Evolutionary conservation across 805 yeast genomes (phyloP), one percentile per base, ranked within the genome.

Genomic region (Cyberlindnera galapagoensis): DNA sequence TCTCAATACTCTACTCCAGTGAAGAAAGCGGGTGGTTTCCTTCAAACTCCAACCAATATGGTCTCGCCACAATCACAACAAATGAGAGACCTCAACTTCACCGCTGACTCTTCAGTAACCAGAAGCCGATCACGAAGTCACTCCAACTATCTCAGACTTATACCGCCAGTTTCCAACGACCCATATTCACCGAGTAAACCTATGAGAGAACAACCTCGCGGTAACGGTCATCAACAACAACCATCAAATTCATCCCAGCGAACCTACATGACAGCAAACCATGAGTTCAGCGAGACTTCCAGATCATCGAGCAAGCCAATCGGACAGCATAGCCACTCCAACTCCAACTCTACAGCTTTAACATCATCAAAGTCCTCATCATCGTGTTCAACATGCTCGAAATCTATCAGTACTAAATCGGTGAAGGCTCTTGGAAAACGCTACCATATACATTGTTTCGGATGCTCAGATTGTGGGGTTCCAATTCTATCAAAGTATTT

Each of bases 401-500:
- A 63, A 22, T 64, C 67, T 9, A 76, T 80, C 12, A 56, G 69
- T 1, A 80, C 90, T n/a, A 86, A 84, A 39, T 77, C 86, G 40
- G 92, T 90, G 4, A 70, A 95, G 30, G 97, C 97, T 0, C 64
- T 90, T 47, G 80, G 76, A 20, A 68, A 69, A 30, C 76, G 84
- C 2, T 90, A 73, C 52, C 97, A 90, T 55, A 80, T 88, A 20
- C 80, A 82, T 21, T 90, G 97, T 59, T 88, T 90, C 57, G 66
- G 75, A 6, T 90, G 97, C 54, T 65, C 74, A 44, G 95, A 84
- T 52, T 92, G 99, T 63, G 80, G 80, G 5, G 66, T 66, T 15
- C 80, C 74, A 33, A 85, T 96, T 46, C 78, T 92, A 11, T 70
- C 87, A 13, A 87, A 87, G 54, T 92, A 88, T 52, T 92, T 92